These are phyloP conservation scores for Aeschynomene evenia DNA, from an alignment of 306 rosid genomes.

Conservation along the genomic window DNA sequence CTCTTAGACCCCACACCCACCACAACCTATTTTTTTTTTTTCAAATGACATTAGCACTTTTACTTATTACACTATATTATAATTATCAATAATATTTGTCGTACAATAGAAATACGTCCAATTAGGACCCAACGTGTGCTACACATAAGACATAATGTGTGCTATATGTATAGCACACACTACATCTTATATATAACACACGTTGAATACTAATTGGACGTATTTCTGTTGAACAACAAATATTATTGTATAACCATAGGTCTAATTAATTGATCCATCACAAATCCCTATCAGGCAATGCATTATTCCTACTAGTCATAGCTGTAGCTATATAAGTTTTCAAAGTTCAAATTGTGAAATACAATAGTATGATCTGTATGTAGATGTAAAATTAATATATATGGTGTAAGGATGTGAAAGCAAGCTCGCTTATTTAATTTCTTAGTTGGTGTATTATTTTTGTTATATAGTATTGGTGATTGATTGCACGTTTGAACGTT, in stretches of 20 bases:
- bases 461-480: background rate
- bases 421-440: background rate
- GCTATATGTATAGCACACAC: too few relatives aligned
- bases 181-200: too few relatives aligned
- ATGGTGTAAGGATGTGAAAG: background rate
- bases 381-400: background rate
- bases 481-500: slow-evolving; percentile 1
- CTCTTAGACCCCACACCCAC: slow-evolving; percentile 5
- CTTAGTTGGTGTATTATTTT: background rate
- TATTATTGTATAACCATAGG: background rate
- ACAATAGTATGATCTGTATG: background rate
- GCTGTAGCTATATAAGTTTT: background rate
- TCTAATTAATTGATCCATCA: background rate
- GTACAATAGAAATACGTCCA: too few relatives aligned
- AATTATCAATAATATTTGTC: too few relatives aligned
- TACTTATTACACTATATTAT: too few relatives aligned
- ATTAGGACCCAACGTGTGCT: too few relatives aligned
- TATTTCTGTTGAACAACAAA: too few relatives aligned
- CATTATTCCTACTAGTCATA: background rate
- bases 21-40: background rate
- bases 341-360: background rate
- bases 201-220: too few relatives aligned
- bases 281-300: background rate
- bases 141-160: too few relatives aligned
- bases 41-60: background rate